Evolutionary conservation across 2,329 filamentous ascomycete species (phyloP).

Genomic region (Aureobasidium pullulans): DNA sequence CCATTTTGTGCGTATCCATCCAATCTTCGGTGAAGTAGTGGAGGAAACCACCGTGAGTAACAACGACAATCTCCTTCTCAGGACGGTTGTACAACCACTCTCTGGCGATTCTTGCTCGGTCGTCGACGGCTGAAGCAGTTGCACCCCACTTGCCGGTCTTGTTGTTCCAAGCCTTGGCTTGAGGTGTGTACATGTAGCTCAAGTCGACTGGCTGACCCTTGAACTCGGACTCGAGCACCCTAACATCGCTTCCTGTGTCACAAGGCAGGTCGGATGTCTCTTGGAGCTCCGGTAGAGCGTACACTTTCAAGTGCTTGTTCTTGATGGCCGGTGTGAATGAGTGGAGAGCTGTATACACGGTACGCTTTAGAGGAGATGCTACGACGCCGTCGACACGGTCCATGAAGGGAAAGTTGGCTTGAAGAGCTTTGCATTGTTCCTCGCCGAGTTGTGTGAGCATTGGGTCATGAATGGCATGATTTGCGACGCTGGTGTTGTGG

Average conservation of each 20-base stretch:
- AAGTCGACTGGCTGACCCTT: constrained; percentile 56
- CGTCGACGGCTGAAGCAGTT: constrained; percentile 46
- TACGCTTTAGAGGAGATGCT: constrained; percentile 72
- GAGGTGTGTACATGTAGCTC: constrained; percentile 41
- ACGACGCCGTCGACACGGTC: constrained; percentile 60
- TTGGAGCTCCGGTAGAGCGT: constrained; percentile 68
- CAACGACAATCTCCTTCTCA: constrained; percentile 64
- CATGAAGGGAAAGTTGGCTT: constrained; percentile 57
- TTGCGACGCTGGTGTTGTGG: constrained; percentile 67
- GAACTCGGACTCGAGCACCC: constrained; percentile 55
- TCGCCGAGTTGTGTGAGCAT: constrained; percentile 68
- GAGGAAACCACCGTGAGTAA: constrained; percentile 76
- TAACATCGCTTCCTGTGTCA: constrained; percentile 60
- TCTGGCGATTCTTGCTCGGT: constrained; percentile 55
- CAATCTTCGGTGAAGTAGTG: constrained; percentile 83
- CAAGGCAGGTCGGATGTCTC: constrained; percentile 69
- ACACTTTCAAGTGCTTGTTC: constrained; percentile 43
- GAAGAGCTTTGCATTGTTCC: constrained; percentile 62
- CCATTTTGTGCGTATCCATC: constrained; percentile 48
- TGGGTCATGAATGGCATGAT: constrained; percentile 70
- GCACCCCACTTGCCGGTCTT: constrained; percentile 50
- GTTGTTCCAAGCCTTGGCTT: constrained; percentile 58
- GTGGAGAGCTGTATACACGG: constrained; percentile 67
- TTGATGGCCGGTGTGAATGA: constrained; percentile 55
- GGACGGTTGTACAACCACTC: constrained; percentile 45